A percentile compares a stretch with the other conserved stretches of the same genome.
These are phyloP conservation scores for Claviceps monticola DNA, from an alignment of 2,329 filamentous ascomycete species.

Conservation along the genomic window DNA sequence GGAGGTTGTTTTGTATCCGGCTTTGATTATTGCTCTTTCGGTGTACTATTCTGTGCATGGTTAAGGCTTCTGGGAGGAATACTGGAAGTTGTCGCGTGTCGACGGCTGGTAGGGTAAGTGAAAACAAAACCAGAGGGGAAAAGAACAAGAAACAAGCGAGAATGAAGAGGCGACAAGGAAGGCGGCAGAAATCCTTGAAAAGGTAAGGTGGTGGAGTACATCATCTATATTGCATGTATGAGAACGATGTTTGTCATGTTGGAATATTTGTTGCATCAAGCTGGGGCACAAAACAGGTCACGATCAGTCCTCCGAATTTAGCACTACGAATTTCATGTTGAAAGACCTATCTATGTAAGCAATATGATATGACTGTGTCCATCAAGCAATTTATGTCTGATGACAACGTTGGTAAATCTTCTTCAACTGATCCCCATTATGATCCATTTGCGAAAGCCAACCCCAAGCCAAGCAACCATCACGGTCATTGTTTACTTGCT, in stretches of 20 bases:
- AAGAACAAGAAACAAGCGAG: background rate
- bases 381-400: background rate
- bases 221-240: background rate
- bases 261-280: background rate
- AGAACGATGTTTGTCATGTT: background rate
- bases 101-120: background rate
- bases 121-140: background rate
- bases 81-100: no score
- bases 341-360: background rate
- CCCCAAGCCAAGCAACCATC: background rate
- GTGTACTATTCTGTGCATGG: conserved; percentile 17
- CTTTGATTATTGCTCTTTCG: conserved; percentile 17
- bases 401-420: background rate
- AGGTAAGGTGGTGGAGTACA: background rate
- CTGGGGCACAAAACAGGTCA: background rate
- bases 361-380: background rate
- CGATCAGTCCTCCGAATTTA: no score
- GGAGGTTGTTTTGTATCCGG: conserved; percentile 20
- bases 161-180: background rate
- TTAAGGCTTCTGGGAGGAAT: no score
- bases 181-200: background rate
- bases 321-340: background rate
- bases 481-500: conserved; percentile 1
- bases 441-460: background rate
- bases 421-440: background rate